Conservation (phyloP, 1,284 basidiomycete species). For the Ustilago curta region DNA sequence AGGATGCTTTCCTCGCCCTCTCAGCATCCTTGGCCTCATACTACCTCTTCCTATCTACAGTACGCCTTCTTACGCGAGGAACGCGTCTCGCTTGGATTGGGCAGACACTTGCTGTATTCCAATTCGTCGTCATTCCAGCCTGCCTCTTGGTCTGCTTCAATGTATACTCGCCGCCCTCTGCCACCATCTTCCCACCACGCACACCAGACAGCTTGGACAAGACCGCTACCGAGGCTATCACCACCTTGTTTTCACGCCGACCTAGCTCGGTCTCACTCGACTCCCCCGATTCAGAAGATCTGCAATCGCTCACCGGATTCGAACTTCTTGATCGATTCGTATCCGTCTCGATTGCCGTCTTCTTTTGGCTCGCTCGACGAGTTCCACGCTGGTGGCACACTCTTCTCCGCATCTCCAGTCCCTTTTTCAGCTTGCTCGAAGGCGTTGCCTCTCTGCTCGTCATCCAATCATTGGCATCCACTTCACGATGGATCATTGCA, state of each 20-base stretch:
- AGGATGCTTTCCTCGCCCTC: slow-evolving; percentile 67
- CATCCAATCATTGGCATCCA: slow-evolving; percentile 64
- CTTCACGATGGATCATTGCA: slow-evolving; percentile 63
- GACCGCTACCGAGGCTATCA: slow-evolving; percentile 34
- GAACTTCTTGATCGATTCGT: slow-evolving; percentile 24
- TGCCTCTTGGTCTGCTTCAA: slow-evolving; percentile 64
- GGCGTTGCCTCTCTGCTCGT: slow-evolving; percentile 67
- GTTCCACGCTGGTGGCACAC: slow-evolving; percentile 66
- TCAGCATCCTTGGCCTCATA: slow-evolving; percentile 65
- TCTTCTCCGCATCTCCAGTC: slow-evolving; percentile 60
- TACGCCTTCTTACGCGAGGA: slow-evolving; percentile 49
- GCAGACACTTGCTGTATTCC: slow-evolving; percentile 59
- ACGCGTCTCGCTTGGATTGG: slow-evolving; percentile 58
- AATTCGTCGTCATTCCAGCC: slow-evolving; percentile 65
- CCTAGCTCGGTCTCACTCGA: background rate
- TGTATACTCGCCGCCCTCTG: slow-evolving; percentile 62
- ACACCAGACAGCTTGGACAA: slow-evolving; percentile 26
- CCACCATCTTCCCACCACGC: slow-evolving; percentile 45
- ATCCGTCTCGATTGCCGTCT: slow-evolving; percentile 36
- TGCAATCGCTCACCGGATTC: slow-evolving; percentile 32
- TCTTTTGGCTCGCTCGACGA: slow-evolving; percentile 55
- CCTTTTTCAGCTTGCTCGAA: slow-evolving; percentile 66
- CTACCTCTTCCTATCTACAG: slow-evolving; percentile 63
- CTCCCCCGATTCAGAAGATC: slow-evolving; percentile 8
- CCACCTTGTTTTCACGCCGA: slow-evolving; percentile 24